Evolutionary conservation across 768 basidiomycete genomes (phyloP).

Genomic region (Tricholoma flavovirens): DNA sequence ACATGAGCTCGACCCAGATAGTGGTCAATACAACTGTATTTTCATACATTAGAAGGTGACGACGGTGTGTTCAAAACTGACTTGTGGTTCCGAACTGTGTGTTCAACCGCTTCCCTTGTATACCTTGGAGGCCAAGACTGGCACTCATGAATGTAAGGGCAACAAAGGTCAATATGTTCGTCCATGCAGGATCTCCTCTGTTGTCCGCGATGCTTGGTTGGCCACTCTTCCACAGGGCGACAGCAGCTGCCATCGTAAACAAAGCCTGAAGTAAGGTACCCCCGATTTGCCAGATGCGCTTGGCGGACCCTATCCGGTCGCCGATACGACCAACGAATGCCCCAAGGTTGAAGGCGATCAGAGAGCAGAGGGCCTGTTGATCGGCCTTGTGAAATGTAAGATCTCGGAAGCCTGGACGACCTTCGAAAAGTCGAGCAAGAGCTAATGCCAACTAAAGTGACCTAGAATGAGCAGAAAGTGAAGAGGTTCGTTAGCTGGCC

Average conservation of each 20-base stretch:
- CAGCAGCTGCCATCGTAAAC: constrained; percentile 66
- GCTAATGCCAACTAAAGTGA: constrained; percentile 62
- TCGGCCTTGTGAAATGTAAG: constrained; percentile 74
- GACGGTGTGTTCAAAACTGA: constrained; percentile 18
- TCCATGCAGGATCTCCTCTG: constrained; percentile 68
- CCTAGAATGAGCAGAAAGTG: not conserved
- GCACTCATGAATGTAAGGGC: constrained; percentile 80
- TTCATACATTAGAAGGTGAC: not conserved
- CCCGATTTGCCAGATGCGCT: constrained; percentile 65
- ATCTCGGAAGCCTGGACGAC: constrained; percentile 39
- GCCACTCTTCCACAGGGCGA: constrained; percentile 67
- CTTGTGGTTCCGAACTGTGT: constrained; percentile 82
- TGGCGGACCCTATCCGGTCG: constrained; percentile 68
- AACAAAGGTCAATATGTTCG: constrained; percentile 57
- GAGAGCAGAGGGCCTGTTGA: constrained; percentile 79
- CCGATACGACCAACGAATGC: constrained; percentile 77
- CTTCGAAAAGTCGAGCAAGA: constrained; percentile 69
- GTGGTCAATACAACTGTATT: constrained; percentile 72
- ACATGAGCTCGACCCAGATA: constrained; percentile 84
- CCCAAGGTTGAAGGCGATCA: constrained; percentile 68
- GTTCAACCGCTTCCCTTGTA: constrained; percentile 75
- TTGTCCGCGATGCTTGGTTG: constrained; percentile 46
- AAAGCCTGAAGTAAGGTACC: constrained; percentile 73
- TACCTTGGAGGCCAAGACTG: constrained; percentile 79
- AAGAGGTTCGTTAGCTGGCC: not conserved